These are phyloP conservation scores for Apiospora phragmitis DNA, from an alignment of 2,329 filamentous ascomycete genomes.

Conservation along the genomic window DNA sequence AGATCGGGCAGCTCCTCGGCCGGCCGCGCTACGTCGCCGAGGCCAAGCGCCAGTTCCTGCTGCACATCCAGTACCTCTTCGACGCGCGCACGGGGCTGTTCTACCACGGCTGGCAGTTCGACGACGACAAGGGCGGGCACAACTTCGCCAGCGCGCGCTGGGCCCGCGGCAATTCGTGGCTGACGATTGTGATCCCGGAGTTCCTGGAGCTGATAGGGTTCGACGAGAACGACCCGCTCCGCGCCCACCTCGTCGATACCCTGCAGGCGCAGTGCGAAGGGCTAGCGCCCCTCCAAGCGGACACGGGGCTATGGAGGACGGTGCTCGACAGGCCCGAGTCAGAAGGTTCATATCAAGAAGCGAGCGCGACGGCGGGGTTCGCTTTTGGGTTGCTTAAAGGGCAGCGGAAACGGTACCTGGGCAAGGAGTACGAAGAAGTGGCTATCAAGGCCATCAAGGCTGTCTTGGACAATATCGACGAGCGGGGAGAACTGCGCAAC, in stretches of 20 bases:
- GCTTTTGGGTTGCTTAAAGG: conserved; percentile 79
- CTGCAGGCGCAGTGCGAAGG: conserved; percentile 70
- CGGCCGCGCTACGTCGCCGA: conserved; percentile 75
- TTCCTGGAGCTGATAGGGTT: conserved; percentile 73
- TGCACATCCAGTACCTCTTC: conserved; percentile 78
- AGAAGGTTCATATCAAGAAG: conserved; percentile 73
- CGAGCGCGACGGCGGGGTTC: conserved; percentile 78
- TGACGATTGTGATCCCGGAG: conserved; percentile 82
- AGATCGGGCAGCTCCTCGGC: conserved; percentile 71
- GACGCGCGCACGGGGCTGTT: conserved; percentile 72
- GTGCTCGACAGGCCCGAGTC: conserved; percentile 66
- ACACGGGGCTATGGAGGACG: conserved; percentile 71
- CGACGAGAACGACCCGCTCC: conserved; percentile 57
- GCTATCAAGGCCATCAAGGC: conserved; percentile 68
- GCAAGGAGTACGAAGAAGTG: conserved; percentile 58
- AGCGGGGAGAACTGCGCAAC: conserved; percentile 68
- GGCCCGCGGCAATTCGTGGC: conserved; percentile 68
- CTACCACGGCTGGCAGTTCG: conserved; percentile 82
- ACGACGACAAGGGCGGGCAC: conserved; percentile 63
- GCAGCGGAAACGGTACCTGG: conserved; percentile 68
- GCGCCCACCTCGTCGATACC: conserved; percentile 59
- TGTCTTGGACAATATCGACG: conserved; percentile 65
- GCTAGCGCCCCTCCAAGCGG: conserved; percentile 58
- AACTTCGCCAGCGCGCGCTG: conserved; percentile 60
- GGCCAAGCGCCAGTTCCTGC: conserved; percentile 74